phyloP scores from a whole-genome alignment of 805 yeast species.

The Sungouiella blattae region DNA sequence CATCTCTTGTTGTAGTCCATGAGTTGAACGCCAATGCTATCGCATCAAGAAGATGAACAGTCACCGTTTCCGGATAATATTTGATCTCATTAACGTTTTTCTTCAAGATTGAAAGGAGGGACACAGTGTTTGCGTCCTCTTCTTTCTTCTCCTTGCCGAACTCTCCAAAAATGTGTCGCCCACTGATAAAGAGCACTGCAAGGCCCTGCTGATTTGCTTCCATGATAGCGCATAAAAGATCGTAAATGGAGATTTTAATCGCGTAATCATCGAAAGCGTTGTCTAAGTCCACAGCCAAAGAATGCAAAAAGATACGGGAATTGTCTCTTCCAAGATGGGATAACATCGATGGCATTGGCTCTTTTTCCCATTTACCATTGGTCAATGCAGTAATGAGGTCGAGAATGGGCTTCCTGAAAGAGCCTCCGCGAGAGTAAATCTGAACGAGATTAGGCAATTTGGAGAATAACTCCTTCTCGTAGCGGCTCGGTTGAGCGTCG shows the following conservation, averaged over 20 bases:
- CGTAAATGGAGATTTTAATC: conserved; percentile 55
- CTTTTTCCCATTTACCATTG: conserved; percentile 50
- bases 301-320: conserved; percentile 56
- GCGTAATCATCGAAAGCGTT: conserved; percentile 50
- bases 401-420: conserved; percentile 50
- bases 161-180: conserved; percentile 47
- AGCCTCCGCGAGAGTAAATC: conserved; percentile 48
- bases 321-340: conserved; percentile 73
- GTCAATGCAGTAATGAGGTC: conserved; percentile 57
- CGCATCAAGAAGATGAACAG: conserved; percentile 67
- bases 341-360: conserved; percentile 69
- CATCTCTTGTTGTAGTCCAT: conserved; percentile 64
- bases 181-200: conserved; percentile 65
- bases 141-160: conserved; percentile 16
- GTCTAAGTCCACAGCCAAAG: conserved; percentile 58
- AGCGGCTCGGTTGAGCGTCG: conserved; percentile 52
- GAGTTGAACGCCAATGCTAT: conserved; percentile 71
- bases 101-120: conserved; percentile 56
- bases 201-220: conserved; percentile 75
- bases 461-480: conserved; percentile 60
- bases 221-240: conserved; percentile 64
- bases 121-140: conserved; percentile 20
- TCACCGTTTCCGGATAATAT: conserved; percentile 57
- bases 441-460: conserved; percentile 55
- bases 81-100: conserved; percentile 49